Conservation (phyloP, 176 grass and related monocot species). For the Pontederia crassipes region DNA sequence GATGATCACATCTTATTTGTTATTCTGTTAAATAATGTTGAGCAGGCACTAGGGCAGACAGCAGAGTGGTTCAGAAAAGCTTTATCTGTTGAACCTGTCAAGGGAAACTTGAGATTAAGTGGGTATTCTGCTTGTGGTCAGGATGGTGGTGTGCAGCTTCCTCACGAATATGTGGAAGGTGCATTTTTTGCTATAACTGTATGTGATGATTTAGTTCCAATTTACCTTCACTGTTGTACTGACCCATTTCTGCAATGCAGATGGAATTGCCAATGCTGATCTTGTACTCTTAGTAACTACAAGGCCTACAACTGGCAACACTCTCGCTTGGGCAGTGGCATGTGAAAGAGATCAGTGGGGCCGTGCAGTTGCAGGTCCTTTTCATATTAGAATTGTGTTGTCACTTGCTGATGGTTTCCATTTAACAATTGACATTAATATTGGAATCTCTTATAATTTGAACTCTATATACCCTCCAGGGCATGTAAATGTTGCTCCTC, state of each 20-base stretch:
- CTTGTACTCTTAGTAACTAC: conserved; percentile 98
- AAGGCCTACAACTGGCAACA: conserved; percentile 96
- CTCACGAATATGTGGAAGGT: conserved; percentile 95
- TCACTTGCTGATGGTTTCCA: background rate
- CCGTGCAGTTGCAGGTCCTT: conserved; percentile 88
- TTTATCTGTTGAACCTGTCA: conserved; percentile 94
- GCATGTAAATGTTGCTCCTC: conserved; percentile 95
- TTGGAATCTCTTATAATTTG: background rate
- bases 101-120: conserved; percentile 88
- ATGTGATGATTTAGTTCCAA: background rate
- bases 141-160: conserved; percentile 93
- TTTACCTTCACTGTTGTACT: background rate
- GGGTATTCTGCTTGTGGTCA: conserved; percentile 99
- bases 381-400: background rate
- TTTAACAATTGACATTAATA: background rate
- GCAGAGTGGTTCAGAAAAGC: conserved; percentile 98
- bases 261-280: conserved; percentile 86
- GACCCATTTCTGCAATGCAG: conserved; percentile 22
- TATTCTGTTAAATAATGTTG: conserved; percentile 2
- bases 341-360: conserved; percentile 99
- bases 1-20: background rate
- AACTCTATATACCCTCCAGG: conserved; percentile 27
- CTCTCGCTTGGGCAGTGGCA: conserved; percentile 98
- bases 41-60: conserved; percentile 80
- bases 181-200: conserved; percentile 17